These are phyloP conservation scores for Gossypium rotundifolium DNA, from an alignment of 345 rosid species.

Conservation along the genomic window DNA sequence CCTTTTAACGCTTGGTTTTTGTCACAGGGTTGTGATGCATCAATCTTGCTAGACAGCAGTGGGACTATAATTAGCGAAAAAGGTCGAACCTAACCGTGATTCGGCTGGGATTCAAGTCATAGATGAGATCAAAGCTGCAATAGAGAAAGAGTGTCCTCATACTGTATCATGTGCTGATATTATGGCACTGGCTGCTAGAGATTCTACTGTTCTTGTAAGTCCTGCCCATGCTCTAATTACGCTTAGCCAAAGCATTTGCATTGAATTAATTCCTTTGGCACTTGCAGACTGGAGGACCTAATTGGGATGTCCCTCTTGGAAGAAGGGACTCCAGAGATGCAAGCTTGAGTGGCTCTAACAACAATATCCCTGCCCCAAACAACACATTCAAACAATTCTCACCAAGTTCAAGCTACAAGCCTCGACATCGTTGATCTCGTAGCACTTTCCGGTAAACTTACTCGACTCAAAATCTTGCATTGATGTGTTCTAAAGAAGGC, in stretches of 20 bases:
- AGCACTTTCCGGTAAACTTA: conserved; percentile 67
- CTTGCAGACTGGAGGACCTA: conserved; percentile 75
- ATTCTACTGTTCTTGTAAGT: conserved; percentile 80
- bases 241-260: background rate
- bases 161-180: conserved; percentile 88
- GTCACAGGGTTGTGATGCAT: conserved; percentile 87
- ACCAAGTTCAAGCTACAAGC: conserved; percentile 55
- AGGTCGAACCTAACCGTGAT: conserved; percentile 56
- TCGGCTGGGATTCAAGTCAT: conserved; percentile 83
- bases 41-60: conserved; percentile 63
- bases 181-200: conserved; percentile 77
- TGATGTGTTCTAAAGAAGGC: background rate
- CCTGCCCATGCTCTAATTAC: background rate
- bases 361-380: conserved; percentile 68
- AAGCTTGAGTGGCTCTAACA: conserved; percentile 75
- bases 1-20: background rate
- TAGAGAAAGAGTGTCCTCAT: conserved; percentile 69
- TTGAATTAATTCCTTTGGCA: background rate
- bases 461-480: background rate
- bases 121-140: conserved; percentile 67
- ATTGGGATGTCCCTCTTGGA: conserved; percentile 82
- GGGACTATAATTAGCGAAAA: conserved; percentile 60
- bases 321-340: conserved; percentile 73
- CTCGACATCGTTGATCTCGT: conserved; percentile 74
- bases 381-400: conserved; percentile 66